Evolutionary conservation across 2,329 filamentous ascomycete genomes (phyloP), one percentile per base, ranked within the genome.

Genomic region (Zarea fungicola): DNA sequence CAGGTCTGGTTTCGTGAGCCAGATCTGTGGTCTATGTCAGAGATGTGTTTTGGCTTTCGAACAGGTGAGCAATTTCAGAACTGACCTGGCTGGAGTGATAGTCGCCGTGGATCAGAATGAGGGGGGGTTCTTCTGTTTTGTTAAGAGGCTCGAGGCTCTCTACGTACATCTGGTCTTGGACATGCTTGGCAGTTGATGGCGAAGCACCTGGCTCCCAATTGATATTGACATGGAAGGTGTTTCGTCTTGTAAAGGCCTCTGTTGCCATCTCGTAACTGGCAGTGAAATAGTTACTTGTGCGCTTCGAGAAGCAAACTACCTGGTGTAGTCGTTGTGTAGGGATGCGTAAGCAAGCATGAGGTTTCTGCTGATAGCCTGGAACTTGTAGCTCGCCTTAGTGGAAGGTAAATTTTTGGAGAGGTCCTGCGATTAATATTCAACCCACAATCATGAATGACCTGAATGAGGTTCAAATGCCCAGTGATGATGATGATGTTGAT

Each of bases 1-100:
- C 13, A 67, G 65, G 48, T 77, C 73, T 6, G 76, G 74, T 16
- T 74, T 78, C 31, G 69, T 69, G 13, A 71, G 56, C 65, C 66
- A 73, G 41, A 69, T 58, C 66, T 70, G 42, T 40, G 32, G 34
- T 32, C 37, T 28, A 9, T 48, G n/a, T n/a, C n/a, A n/a, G n/a
- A n/a, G n/a, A n/a, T n/a, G n/a, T 34, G 4, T 49, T 5, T 21
- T 26, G 28, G 28, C 26, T 13, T 21, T 21, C 5, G 14, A 35
- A 13, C 9, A 16, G 23, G 23, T 18, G 4, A 5, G 18, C 9
- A 2, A 36, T 37, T 11, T 26, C 18, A 10, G 28, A 3, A 40
- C 56, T 40, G 48, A 65, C 65, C 53, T 65, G 56, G 6, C 65
- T 63, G 34, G 62, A 63, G 41, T 69, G 65, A 16, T 58, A 65